Evolutionary conservation across 108 stramenopile genomes (phyloP).

Genomic region (Hondaea fermentalgiana): DNA sequence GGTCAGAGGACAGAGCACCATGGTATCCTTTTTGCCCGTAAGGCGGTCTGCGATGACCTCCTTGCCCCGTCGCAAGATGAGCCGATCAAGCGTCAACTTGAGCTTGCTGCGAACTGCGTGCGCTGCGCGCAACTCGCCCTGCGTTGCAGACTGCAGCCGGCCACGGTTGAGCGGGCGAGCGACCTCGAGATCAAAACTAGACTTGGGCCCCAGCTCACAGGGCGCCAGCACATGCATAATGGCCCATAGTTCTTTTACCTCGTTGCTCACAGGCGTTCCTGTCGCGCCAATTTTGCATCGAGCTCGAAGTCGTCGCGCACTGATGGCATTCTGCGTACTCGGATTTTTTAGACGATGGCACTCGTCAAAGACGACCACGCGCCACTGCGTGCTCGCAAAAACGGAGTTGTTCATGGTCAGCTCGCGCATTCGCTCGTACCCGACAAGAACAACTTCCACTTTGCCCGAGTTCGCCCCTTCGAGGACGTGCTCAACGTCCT

Average conservation of each 20-base stretch:
- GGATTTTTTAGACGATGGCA: conserved; percentile 6
- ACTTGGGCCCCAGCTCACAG: not conserved
- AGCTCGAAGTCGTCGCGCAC: not conserved
- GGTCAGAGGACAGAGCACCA: not conserved
- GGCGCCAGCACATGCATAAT: not conserved
- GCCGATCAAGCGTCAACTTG: not conserved
- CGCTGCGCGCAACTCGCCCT: not conserved
- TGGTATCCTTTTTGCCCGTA: not conserved
- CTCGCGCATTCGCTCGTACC: not conserved
- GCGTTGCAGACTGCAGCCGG: not conserved
- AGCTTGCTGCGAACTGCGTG: not conserved
- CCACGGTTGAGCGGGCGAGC: not conserved
- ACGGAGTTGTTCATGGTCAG: not conserved
- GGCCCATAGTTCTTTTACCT: not conserved
- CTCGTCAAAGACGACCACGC: conserved; percentile 17
- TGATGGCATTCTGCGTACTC: not conserved
- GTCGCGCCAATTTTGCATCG: not conserved
- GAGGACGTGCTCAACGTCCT: not conserved
- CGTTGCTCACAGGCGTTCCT: conserved; percentile 4
- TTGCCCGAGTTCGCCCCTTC: not conserved
- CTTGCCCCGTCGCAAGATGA: not conserved
- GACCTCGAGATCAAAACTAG: not conserved
- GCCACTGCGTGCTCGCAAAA: not conserved
- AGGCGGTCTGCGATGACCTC: not conserved
- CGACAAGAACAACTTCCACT: not conserved